Percentiles rank a stretch among this genome's conserved stretches.
Evolutionary conservation across 768 basidiomycete genomes (phyloP).

Genomic region (Pisolithus tinctorius): DNA sequence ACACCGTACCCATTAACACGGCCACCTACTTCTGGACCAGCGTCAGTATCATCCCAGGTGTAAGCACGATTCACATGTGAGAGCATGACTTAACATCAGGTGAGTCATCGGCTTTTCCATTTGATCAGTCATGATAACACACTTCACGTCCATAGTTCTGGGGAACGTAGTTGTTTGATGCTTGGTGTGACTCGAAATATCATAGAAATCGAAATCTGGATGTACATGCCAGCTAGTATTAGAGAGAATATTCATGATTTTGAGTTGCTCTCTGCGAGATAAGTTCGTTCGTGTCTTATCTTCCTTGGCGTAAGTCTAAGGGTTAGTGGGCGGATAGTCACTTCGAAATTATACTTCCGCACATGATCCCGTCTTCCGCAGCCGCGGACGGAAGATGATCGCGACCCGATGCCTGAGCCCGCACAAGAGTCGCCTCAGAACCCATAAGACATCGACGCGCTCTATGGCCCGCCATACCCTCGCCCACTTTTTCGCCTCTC

Average conservation of each 20-base stretch:
- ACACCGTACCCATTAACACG: constrained; percentile 3
- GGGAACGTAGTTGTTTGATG: too few relatives aligned
- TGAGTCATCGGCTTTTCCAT: background rate
- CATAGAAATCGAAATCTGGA: background rate
- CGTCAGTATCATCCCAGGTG: constrained; percentile 1
- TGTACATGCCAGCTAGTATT: background rate
- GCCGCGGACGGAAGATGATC: background rate
- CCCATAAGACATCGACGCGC: background rate
- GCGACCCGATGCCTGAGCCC: background rate
- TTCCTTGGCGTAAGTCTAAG: too few relatives aligned
- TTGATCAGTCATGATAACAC: background rate
- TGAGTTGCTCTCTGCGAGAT: too few relatives aligned
- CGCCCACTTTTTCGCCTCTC: background rate
- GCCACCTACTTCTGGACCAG: constrained; percentile 7
- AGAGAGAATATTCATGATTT: too few relatives aligned
- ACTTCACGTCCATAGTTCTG: background rate
- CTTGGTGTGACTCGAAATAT: too few relatives aligned
- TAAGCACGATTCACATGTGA: constrained; percentile 8
- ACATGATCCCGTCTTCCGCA: background rate
- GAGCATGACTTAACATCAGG: background rate
- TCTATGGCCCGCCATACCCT: background rate
- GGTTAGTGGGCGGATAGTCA: too few relatives aligned
- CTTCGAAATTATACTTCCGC: background rate
- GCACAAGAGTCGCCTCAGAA: background rate
- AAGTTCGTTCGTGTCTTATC: too few relatives aligned